Conservation (phyloP, 495 filamentous ascomycete species). For the Geopyxis carbonaria region DNA sequence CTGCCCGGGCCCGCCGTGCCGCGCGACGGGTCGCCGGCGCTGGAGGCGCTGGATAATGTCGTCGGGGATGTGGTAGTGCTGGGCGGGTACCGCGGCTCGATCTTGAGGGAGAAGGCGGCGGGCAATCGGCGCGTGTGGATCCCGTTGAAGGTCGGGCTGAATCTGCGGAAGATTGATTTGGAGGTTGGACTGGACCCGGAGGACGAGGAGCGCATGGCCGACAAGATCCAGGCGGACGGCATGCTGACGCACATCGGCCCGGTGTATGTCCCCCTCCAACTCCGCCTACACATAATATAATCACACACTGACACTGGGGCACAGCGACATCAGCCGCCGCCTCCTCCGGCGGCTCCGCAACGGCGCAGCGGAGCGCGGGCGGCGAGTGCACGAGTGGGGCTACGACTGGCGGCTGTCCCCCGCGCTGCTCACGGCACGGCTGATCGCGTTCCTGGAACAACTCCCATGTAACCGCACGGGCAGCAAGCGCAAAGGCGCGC, state of each 20-base stretch:
- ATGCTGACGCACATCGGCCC: constrained; percentile 84
- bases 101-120: constrained; percentile 67
- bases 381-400: constrained; percentile 77
- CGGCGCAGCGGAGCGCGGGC: constrained; percentile 49
- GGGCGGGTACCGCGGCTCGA: constrained; percentile 80
- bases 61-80: constrained; percentile 77
- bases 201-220: constrained; percentile 72
- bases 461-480: constrained; percentile 52
- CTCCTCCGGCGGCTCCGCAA: constrained; percentile 52
- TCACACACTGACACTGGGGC: too few relatives aligned
- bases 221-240: constrained; percentile 62
- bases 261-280: constrained; percentile 27
- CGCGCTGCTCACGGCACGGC: constrained; percentile 47
- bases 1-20: constrained; percentile 8
- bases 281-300: background rate
- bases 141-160: constrained; percentile 83
- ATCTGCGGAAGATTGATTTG: constrained; percentile 78
- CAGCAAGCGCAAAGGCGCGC: constrained; percentile 44
- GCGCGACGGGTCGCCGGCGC: constrained; percentile 11
- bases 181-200: constrained; percentile 70
- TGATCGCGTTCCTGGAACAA: constrained; percentile 53
- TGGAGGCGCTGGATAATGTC: constrained; percentile 45
- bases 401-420: constrained; percentile 94
- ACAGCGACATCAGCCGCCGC: constrained; percentile 54
- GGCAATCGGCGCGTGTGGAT: constrained; percentile 79